These are phyloP conservation scores for Tirmania nivea DNA, from an alignment of 495 filamentous ascomycete genomes.

Conservation along the genomic window DNA sequence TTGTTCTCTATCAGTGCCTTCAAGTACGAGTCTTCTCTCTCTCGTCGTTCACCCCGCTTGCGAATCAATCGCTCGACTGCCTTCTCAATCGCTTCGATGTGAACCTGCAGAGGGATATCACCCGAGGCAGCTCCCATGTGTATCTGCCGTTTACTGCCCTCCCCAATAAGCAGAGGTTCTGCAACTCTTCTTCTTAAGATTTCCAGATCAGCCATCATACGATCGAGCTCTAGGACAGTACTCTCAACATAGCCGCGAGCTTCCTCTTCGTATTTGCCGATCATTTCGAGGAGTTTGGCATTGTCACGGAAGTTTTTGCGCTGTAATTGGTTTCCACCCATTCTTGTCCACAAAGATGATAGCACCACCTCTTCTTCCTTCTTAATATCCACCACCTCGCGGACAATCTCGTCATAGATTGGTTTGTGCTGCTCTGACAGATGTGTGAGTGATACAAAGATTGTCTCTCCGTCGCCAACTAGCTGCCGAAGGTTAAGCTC, in stretches of 20 bases:
- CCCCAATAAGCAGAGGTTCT: constrained; percentile 12
- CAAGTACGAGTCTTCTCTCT: constrained; percentile 14
- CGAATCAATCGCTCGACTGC: constrained; percentile 11
- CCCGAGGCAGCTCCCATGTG: background rate
- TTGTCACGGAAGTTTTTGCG: constrained; percentile 19
- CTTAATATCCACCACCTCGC: constrained; percentile 19
- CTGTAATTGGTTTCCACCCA: constrained; percentile 11
- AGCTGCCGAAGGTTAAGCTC: constrained; percentile 18
- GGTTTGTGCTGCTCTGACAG: constrained; percentile 19
- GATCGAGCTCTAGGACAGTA: constrained; percentile 17
- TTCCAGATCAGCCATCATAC: constrained; percentile 19
- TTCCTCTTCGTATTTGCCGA: constrained; percentile 18
- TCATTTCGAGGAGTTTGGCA: constrained; percentile 15
- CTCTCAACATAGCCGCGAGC: constrained; percentile 18
- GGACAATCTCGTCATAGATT: constrained; percentile 19
- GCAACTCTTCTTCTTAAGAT: constrained; percentile 15
- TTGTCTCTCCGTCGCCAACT: constrained; percentile 17
- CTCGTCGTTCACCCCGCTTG: constrained; percentile 11
- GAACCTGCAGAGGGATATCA: constrained; percentile 10
- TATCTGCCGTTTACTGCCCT: background rate
- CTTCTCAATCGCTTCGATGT: constrained; percentile 12
- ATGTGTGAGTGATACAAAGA: constrained; percentile 14
- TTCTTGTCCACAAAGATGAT: constrained; percentile 17
- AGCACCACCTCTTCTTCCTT: constrained; percentile 18
- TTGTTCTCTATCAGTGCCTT: constrained; percentile 7